Evolutionary conservation across 2,329 filamentous ascomycete genomes (phyloP), one percentile per base, ranked within the genome.

Genomic region (Penicillium sp.): DNA sequence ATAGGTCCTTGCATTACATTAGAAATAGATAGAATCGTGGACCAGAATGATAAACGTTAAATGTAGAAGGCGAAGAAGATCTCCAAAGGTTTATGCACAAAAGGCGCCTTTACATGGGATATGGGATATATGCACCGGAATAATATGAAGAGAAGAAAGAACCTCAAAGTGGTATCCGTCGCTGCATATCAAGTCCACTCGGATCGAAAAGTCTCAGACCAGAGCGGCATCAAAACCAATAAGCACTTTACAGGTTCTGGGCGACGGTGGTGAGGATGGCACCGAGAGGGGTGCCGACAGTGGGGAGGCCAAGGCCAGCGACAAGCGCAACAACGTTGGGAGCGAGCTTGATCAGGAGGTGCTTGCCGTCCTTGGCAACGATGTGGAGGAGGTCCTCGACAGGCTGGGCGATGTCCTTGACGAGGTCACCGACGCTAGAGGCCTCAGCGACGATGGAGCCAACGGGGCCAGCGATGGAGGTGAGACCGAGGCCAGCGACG

Each of bases 271-370:
- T 53, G 49, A 69, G 50, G 42, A 68, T 43, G 19, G 46, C 31
- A 35, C 66, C 66, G 18, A 67, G 50, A n/a, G 66, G 52, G 36
- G 50, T 52, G 41, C 60, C 65, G 31, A 68, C 49, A 38, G 50
- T 49, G 34, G 58, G 51, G 13, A 67, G 62, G 19, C 64, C 62
- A 12, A 67, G 63, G 46, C 63, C 56, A 31, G 52, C 19, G 29
- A 66, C 52, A n/a, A 64, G 58, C 8, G 28, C 36, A 29, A 56
- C 49, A 45, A 65, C 56, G 18, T 60, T 55, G 30, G 64, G 63
- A 48, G 53, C 55, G 27, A 67, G 56, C 52, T 64, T 27, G 40
- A 66, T 40, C 36, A 67, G 61, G 45, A 67, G 58, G 41, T 59
- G 29, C 48, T 59, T 45, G 39, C 55, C 49, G 29, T 67, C 58